Evolutionary conservation across 2,329 filamentous ascomycete species (phyloP).

Genomic region (Proliferodiscus dingleyae): DNA sequence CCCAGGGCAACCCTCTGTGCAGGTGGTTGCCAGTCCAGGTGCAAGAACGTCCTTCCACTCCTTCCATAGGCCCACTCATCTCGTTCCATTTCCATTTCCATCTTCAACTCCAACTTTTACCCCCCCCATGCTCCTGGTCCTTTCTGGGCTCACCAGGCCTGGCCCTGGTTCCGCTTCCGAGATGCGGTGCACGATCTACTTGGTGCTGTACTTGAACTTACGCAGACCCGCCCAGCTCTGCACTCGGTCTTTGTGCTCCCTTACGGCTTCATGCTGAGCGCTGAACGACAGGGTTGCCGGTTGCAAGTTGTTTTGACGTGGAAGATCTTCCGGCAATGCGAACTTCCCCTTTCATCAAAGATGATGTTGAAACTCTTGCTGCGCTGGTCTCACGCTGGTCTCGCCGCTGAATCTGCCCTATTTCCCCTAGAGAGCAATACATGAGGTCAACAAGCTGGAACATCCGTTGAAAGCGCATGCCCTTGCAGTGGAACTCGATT

Average conservation of each 20-base stretch:
- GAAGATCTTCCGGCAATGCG: slow-evolving; percentile 1
- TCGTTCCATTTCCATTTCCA: no score
- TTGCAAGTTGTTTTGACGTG: slow-evolving; percentile 4
- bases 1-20: slow-evolving; percentile 12
- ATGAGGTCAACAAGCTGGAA: neutral
- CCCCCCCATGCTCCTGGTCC: no score
- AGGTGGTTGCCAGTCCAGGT: no score
- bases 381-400: no score
- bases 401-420: no score
- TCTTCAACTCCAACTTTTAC: no score
- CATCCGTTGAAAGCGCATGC: neutral
- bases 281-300: slow-evolving; percentile 19
- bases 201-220: slow-evolving; percentile 2
- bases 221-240: neutral
- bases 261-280: slow-evolving; percentile 14
- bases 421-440: no score
- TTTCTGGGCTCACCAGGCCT: no score
- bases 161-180: slow-evolving; percentile 12
- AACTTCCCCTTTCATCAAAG: neutral
- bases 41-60: slow-evolving; percentile 19
- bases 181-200: slow-evolving; percentile 12
- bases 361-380: neutral
- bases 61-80: neutral
- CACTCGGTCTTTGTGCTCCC: neutral
- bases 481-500: neutral